Base-by-base conservation (phyloP, 805 yeast species). In the Ogataea corticis region DNA sequence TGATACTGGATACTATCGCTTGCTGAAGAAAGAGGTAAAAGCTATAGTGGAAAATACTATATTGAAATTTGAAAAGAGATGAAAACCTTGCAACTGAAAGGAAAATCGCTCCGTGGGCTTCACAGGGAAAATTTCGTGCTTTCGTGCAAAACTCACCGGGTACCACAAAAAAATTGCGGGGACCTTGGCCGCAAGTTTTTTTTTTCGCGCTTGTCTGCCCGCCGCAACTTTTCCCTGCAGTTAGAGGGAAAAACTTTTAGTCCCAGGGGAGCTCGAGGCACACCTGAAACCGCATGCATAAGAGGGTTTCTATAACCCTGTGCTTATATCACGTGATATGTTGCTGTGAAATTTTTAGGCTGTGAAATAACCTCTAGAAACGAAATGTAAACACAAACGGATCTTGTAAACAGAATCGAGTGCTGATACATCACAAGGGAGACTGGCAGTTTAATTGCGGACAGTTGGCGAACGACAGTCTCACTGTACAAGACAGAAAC, bases 1-100 rank as follows among this genome's bases (percentile, higher is more conserved):
- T 48, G 50, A 38, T 44, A 41, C 36, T 33, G 14, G 37, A 15
- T 51, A 46, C 33, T 27, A 42, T 44, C 37, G 32, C 40, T 36
- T 37, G 30, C 30, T 44, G 29, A 19, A 29, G 37, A 37, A 17
- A 44, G 37, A 45, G 37, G 30, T 44, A 33, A 30, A 38, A 38
- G 27, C 35, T 46, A 34, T 49, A 30, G 27, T 14, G 15, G 31
- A 38, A 38, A 15, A 34, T 29, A 19, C 18, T 25, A 37, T 19
- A 38, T 25, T 19, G 35, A 33, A 41, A 39, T 30, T 49, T 37
- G 38, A 35, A 38, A 44, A 41, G 32, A 39, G 21, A 11, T 28
- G 17, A 36, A 36, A 36, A 36, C 12, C 23, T 14, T 33, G 37
- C 37, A 18, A 17, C 13, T 21, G 25, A 21, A 21, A 21, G 25